These are phyloP conservation scores for Teratosphaeria nubilosa DNA, from an alignment of 2,329 filamentous ascomycete genomes.

Conservation along the genomic window DNA sequence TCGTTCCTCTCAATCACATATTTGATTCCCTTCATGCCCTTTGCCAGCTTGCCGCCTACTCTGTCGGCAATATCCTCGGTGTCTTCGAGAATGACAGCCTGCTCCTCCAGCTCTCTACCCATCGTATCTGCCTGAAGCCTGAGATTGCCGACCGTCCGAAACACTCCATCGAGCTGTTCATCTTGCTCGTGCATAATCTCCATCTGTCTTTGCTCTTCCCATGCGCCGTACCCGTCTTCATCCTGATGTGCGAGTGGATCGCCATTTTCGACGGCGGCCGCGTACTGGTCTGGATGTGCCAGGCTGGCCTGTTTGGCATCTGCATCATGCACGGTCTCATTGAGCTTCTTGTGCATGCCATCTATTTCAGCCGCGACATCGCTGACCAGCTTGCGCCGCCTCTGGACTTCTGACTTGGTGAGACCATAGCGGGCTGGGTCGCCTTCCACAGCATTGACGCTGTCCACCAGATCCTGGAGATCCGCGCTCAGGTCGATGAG, in stretches of 20 bases:
- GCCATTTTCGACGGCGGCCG: constrained; percentile 25
- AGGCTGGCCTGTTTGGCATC: constrained; percentile 39
- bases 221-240: constrained; percentile 54
- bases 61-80: constrained; percentile 78
- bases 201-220: constrained; percentile 78
- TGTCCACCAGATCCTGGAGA: constrained; percentile 76
- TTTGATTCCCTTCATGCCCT: constrained; percentile 75
- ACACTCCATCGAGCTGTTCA: constrained; percentile 82
- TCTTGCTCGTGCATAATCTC: constrained; percentile 95
- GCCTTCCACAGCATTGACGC: constrained; percentile 76
- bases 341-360: constrained; percentile 76
- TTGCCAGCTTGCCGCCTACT: constrained; percentile 75
- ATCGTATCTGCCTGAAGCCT: constrained; percentile 87
- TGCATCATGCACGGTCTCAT: constrained; percentile 44
- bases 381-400: constrained; percentile 71
- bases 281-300: constrained; percentile 50
- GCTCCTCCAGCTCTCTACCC: constrained; percentile 92
- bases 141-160: constrained; percentile 83
- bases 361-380: constrained; percentile 85
- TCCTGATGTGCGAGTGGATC: constrained; percentile 27
- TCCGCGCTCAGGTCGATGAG: constrained; percentile 68
- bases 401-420: constrained; percentile 67
- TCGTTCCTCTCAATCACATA: constrained; percentile 83
- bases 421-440: constrained; percentile 83
- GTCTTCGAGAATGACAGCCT: constrained; percentile 76